Conservation (phyloP, 495 filamentous ascomycete species). For the Daldinia loculata region DNA sequence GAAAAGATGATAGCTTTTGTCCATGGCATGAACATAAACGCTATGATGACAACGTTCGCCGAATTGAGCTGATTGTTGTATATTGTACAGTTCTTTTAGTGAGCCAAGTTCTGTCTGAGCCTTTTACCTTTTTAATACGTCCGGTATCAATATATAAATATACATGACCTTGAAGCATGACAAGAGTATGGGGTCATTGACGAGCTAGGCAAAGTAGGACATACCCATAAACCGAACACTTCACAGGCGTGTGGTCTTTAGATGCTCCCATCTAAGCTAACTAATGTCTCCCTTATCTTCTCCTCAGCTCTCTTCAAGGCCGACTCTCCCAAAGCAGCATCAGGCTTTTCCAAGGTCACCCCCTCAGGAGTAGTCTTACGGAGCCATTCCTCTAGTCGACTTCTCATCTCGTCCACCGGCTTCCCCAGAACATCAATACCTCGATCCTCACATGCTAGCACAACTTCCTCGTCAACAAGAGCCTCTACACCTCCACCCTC, state of each 20-base stretch:
- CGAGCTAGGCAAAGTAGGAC: background rate
- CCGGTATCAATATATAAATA: constrained; percentile 10
- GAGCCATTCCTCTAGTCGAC: constrained; percentile 49
- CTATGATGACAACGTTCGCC: background rate
- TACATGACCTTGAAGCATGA: background rate
- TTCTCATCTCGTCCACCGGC: constrained; percentile 41
- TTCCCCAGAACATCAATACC: constrained; percentile 50
- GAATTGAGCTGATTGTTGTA: background rate
- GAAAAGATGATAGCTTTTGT: background rate
- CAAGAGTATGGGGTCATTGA: background rate
- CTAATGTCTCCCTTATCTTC: constrained; percentile 25
- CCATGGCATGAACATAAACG: background rate
- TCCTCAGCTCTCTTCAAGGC: constrained; percentile 16
- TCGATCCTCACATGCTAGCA: constrained; percentile 53
- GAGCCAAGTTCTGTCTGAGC: constrained; percentile 12
- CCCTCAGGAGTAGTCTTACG: constrained; percentile 33
- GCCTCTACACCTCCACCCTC: constrained; percentile 47
- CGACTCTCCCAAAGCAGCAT: background rate
- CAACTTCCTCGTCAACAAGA: constrained; percentile 53
- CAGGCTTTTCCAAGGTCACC: background rate
- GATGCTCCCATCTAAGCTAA: constrained; percentile 15
- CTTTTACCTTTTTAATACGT: background rate
- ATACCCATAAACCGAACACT: background rate
- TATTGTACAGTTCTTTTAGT: constrained; percentile 17
- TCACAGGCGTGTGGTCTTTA: background rate